Evolutionary conservation across 768 basidiomycete species (phyloP).

Genomic region (Calocera viscosa): DNA sequence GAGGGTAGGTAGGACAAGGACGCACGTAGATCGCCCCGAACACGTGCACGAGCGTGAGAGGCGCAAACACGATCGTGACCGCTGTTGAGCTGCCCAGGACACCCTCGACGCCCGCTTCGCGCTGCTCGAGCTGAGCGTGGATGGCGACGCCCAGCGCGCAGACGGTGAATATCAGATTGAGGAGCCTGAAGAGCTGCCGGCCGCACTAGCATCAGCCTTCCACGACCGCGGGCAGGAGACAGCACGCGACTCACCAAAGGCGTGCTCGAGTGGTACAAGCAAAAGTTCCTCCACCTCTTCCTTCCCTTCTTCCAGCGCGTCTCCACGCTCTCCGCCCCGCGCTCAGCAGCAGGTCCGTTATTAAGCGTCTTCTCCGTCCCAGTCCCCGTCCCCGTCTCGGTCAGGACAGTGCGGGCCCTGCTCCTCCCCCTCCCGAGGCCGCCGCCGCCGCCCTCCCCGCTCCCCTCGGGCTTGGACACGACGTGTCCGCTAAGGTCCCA

Average conservation of each 20-base stretch:
- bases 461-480: neutral
- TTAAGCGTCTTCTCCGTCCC: no score
- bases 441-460: slow-evolving; percentile 29
- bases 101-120: slow-evolving; percentile 41
- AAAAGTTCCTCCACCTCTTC: slow-evolving; percentile 50
- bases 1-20: slow-evolving; percentile 14
- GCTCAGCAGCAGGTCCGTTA: neutral
- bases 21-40: slow-evolving; percentile 75
- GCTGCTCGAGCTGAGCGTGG: slow-evolving; percentile 52
- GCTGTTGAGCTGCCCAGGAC: slow-evolving; percentile 73
- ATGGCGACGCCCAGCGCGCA: slow-evolving; percentile 70
- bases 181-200: slow-evolving; percentile 68
- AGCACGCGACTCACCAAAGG: slow-evolving; percentile 46
- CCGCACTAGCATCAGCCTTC: no score
- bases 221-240: no score
- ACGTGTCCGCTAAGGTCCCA: slow-evolving; percentile 5
- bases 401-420: slow-evolving; percentile 24
- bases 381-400: neutral
- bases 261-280: slow-evolving; percentile 62
- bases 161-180: slow-evolving; percentile 72
- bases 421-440: slow-evolving; percentile 25
- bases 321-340: slow-evolving; percentile 10
- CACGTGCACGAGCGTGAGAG: slow-evolving; percentile 71
- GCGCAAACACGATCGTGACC: slow-evolving; percentile 68
- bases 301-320: slow-evolving; percentile 19